Percentiles rank a stretch among this genome's conserved stretches.
These are phyloP conservation scores for Salix caprea DNA, from an alignment of 345 rosid genomes.

Conservation along the genomic window DNA sequence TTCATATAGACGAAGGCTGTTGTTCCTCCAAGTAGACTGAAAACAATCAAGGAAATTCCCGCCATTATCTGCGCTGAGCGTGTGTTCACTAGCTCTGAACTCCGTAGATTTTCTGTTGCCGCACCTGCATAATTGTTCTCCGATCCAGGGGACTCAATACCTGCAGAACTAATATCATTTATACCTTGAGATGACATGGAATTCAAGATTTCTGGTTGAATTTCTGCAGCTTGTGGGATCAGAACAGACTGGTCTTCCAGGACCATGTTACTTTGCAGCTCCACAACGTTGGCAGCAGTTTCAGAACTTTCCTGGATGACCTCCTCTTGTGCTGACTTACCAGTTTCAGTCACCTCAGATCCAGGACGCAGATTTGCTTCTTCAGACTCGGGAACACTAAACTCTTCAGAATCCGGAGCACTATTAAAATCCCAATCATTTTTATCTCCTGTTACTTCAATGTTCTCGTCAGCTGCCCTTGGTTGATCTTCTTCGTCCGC, in stretches of 20 bases:
- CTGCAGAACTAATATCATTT: not conserved
- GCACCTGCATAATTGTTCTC: conserved; percentile 9
- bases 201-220: conserved; percentile 9
- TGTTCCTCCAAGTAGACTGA: conserved; percentile 40
- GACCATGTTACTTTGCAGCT: not conserved
- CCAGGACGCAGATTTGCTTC: not conserved
- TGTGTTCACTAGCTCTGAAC: conserved; percentile 8
- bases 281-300: not conserved
- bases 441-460: conserved; percentile 19
- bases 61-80: not conserved
- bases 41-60: conserved; percentile 27
- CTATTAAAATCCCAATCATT: too few relatives aligned
- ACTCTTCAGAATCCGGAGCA: conserved; percentile 17
- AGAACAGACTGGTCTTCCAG: not conserved
- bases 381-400: not conserved
- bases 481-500: not conserved
- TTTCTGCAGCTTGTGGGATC: conserved; percentile 9
- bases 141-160: not conserved
- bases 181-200: conserved; percentile 6
- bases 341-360: conserved; percentile 1
- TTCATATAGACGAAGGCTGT: conserved; percentile 28
- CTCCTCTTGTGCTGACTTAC: not conserved
- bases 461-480: not conserved
- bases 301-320: not conserved
- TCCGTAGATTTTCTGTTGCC: conserved; percentile 7